Base-by-base conservation (phyloP, 1,284 basidiomycete genomes). In the Cryptococcus hybrid region DNA sequence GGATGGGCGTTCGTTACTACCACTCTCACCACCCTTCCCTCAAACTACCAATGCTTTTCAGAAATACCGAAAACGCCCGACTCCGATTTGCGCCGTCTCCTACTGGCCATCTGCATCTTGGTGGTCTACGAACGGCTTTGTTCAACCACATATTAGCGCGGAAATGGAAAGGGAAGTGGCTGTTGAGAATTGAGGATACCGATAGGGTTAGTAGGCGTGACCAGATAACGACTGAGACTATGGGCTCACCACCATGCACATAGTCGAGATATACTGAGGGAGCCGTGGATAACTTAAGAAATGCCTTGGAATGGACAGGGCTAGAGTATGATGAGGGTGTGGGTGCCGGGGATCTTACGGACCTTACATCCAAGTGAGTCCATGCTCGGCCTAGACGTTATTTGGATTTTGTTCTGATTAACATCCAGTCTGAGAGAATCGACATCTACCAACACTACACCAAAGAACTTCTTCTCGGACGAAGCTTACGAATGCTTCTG, bases 41-140 rank as follows among this genome's bases (percentile, higher is more conserved):
- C 24, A 24, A 24, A 24, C 24, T 24, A 24, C 24, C 24, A 24
- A 24, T 24, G 24, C 24, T 24, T 24, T 24, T 24, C 24, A 24
- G 24, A 24, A 24, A 24, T 24, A 24, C 24, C 40, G n/a, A 42
- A 9, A 47, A 57, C 18, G 66, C 74, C 7, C 71, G 81, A 51
- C 69, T 99, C 7, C 87, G 95, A 5, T 99, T 99, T 76, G 95
- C 95, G 0, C 95, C 96, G 0, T 98, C 95, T 0, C 96, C 96
- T 0, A 99, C 96, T 0, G 95, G 96, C 2, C 84, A 87, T 48
- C 82, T 99, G 1, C 95, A 99, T 77, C 85, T 99, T 1, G 95
- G 95, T 1, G 95, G 96, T 0, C 84, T 99, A n/a, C 81, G 96
- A 15, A 99, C 94, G 50, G 96, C 94, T 0, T 81, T 99, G 3